Percentiles rank a stretch among this genome's conserved stretches.
Evolutionary conservation across 306 rosid species (phyloP).

Genomic region (Dalbergia oliveri): DNA sequence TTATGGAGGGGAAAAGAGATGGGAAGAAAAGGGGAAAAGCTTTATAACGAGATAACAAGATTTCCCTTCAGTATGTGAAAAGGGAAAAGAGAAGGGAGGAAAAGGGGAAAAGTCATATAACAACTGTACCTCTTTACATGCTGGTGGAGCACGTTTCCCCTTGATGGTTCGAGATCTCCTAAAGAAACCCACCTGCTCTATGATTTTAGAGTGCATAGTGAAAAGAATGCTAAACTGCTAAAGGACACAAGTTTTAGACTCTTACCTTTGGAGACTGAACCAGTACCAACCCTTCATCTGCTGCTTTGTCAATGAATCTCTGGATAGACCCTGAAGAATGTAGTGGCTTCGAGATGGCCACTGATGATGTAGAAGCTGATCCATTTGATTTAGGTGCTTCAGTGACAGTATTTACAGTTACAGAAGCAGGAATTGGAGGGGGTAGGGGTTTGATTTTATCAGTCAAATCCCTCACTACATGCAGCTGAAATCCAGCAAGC

Average conservation of each 20-base stretch:
- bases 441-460: slow-evolving; percentile 48
- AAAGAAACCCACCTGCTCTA: slow-evolving; percentile 88
- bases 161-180: slow-evolving; percentile 84
- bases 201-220: slow-evolving; percentile 48
- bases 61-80: not conserved
- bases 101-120: not conserved
- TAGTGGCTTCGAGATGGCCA: slow-evolving; percentile 61
- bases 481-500: slow-evolving; percentile 81
- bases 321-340: slow-evolving; percentile 58
- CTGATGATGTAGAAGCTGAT: slow-evolving; percentile 60
- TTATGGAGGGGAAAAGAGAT: too few relatives aligned
- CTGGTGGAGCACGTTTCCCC: slow-evolving; percentile 80
- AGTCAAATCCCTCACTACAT: slow-evolving; percentile 60
- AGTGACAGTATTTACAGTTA: slow-evolving; percentile 42
- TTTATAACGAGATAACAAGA: slow-evolving; percentile 3
- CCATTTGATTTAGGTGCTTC: slow-evolving; percentile 61
- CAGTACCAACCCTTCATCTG: slow-evolving; percentile 85
- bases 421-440: slow-evolving; percentile 57
- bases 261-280: slow-evolving; percentile 82
- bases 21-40: too few relatives aligned
- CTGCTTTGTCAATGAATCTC: slow-evolving; percentile 71
- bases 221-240: slow-evolving; percentile 17
- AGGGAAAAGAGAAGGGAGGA: not conserved
- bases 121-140: slow-evolving; percentile 81
- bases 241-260: not conserved